Evolutionary conservation across 768 basidiomycete genomes (phyloP).

Genomic region (Hirschioporus abietinus): DNA sequence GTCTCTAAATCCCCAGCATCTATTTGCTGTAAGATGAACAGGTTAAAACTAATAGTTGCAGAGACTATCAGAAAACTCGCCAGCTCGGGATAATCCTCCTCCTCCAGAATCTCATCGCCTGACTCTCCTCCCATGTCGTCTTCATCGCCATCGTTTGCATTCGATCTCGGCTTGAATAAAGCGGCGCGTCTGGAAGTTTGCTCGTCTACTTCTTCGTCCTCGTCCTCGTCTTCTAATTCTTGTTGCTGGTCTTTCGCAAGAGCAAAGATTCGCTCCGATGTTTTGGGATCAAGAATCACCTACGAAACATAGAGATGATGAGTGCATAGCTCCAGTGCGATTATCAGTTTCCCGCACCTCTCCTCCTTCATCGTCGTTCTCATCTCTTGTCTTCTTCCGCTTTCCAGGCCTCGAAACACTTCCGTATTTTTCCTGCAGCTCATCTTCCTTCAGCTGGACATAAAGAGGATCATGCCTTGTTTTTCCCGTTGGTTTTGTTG

Average conservation of each 20-base stretch:
- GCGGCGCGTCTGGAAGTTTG: conserved; percentile 27
- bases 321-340: conserved; percentile 5
- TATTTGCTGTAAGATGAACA: conserved; percentile 55
- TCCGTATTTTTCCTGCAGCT: conserved; percentile 71
- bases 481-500: conserved; percentile 46
- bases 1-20: conserved; percentile 86
- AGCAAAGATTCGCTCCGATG: conserved; percentile 83
- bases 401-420: conserved; percentile 71
- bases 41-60: neutral
- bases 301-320: conserved; percentile 23
- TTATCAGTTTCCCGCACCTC: conserved; percentile 40
- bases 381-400: conserved; percentile 50
- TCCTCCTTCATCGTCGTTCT: conserved; percentile 50
- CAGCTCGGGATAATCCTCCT: conserved; percentile 36
- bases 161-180: conserved; percentile 9
- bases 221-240: conserved; percentile 65
- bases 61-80: conserved; percentile 20
- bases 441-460: conserved; percentile 78
- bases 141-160: conserved; percentile 31
- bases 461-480: conserved; percentile 83
- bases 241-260: conserved; percentile 92
- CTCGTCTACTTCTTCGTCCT: conserved; percentile 37
- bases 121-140: conserved; percentile 39
- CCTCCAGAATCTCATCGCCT: conserved; percentile 17
- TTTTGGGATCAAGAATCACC: conserved; percentile 74